A percentile compares a stretch with the other conserved stretches of the same genome.
These are phyloP conservation scores for Entomortierella beljakovae DNA, from an alignment of 192 early-diverging fungal genomes.

Conservation along the genomic window DNA sequence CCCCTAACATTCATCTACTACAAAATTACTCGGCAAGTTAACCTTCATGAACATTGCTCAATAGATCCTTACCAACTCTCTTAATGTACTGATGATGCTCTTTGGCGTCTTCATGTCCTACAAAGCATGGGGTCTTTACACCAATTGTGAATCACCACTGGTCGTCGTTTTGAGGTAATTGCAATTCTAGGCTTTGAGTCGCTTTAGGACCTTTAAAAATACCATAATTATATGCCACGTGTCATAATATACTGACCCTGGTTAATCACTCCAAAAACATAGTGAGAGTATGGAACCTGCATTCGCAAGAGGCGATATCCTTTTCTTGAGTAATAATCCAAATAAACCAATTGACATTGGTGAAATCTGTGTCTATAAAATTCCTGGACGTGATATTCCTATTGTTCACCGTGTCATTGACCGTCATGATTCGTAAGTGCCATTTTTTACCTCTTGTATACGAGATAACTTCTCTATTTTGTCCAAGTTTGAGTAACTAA, in stretches of 20 bases:
- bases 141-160: constrained; percentile 95
- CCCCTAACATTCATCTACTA: too few species aligned
- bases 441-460: background rate
- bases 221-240: background rate
- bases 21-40: too few species aligned
- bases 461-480: background rate
- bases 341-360: constrained; percentile 83
- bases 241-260: too few species aligned
- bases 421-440: constrained; percentile 86
- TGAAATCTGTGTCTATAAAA: constrained; percentile 96
- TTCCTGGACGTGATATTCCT: constrained; percentile 88
- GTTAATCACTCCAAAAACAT: background rate
- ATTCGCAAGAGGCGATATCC: constrained; percentile 92
- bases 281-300: constrained; percentile 98
- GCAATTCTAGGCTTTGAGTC: background rate
- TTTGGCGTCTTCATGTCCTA: constrained; percentile 97
- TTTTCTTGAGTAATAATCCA: constrained; percentile 86
- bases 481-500: background rate
- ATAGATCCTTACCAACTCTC: constrained; percentile 55
- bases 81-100: constrained; percentile 92
- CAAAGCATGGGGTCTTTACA: constrained; percentile 89
- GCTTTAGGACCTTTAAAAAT: too few species aligned
- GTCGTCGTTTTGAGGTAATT: constrained; percentile 93
- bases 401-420: constrained; percentile 98
- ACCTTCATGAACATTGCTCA: background rate